phyloP scores from a whole-genome alignment of 108 stramenopile genomes.

The Stephanodiscus minutulus region DNA sequence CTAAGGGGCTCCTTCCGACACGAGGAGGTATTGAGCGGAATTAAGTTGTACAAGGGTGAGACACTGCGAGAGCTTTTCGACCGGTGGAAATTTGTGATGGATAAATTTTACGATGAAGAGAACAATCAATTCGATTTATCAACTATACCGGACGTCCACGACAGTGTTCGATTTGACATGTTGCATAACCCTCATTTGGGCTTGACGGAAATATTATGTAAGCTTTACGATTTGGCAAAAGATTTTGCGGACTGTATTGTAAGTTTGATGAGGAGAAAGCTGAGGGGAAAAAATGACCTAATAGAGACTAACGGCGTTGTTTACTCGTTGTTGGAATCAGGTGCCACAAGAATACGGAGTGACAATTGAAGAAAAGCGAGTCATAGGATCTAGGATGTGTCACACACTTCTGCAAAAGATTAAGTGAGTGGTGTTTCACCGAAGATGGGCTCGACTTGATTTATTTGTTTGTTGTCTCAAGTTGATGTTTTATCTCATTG shows the following conservation, averaged over 20 bases:
- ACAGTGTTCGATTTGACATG: slow-evolving; percentile 67
- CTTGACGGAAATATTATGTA: slow-evolving; percentile 70
- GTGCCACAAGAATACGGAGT: slow-evolving; percentile 98
- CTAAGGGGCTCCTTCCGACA: slow-evolving; percentile 61
- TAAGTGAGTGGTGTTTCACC: slow-evolving; percentile 44
- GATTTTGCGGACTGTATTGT: slow-evolving; percentile 92
- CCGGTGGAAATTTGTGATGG: slow-evolving; percentile 91
- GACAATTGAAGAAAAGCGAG: slow-evolving; percentile 80
- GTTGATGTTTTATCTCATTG: not conserved
- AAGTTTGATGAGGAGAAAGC: no score
- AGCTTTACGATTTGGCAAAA: slow-evolving; percentile 89
- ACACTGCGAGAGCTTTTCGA: slow-evolving; percentile 91
- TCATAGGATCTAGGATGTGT: slow-evolving; percentile 92
- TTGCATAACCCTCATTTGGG: slow-evolving; percentile 93
- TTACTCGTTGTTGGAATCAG: no score
- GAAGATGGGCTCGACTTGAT: not conserved
- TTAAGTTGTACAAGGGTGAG: slow-evolving; percentile 94
- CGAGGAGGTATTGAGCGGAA: slow-evolving; percentile 81
- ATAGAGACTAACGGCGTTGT: no score
- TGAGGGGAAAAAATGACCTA: no score
- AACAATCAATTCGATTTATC: slow-evolving; percentile 88
- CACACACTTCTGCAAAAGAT: slow-evolving; percentile 95
- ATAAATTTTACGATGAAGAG: slow-evolving; percentile 85
- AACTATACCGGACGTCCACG: slow-evolving; percentile 91
- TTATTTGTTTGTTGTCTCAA: not conserved